Conservation (phyloP, 768 basidiomycete species). For the Cyathus striatus region DNA sequence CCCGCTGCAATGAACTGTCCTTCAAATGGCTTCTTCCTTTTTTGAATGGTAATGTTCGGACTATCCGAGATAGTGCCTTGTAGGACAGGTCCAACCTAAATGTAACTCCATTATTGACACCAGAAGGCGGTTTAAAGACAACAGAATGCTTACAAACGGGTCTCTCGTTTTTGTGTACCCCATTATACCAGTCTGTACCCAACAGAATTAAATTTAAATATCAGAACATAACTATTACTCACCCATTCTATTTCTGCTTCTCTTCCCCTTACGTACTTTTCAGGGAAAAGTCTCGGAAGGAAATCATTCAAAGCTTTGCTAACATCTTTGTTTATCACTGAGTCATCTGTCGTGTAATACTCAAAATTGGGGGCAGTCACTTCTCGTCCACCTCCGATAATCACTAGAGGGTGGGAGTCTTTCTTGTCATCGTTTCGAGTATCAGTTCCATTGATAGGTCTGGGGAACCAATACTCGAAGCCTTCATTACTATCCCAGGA, state of each 20-base stretch:
- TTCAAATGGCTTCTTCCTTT: conserved; percentile 20
- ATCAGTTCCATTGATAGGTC: conserved; percentile 30
- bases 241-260: conserved; percentile 84
- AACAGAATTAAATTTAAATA: neutral
- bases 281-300: conserved; percentile 53
- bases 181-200: conserved; percentile 75
- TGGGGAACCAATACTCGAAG: conserved; percentile 82
- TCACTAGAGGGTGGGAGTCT: conserved; percentile 46
- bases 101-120: neutral
- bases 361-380: conserved; percentile 38
- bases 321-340: conserved; percentile 39
- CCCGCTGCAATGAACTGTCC: conserved; percentile 75
- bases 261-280: conserved; percentile 37
- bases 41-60: conserved; percentile 6
- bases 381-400: conserved; percentile 69
- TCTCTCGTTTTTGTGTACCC: conserved; percentile 57
- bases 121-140: neutral
- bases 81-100: conserved; percentile 60
- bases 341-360: conserved; percentile 53
- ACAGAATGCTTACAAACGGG: conserved; percentile 59
- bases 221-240: conserved; percentile 11
- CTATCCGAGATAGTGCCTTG: conserved; percentile 14
- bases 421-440: conserved; percentile 3
- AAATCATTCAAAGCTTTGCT: conserved; percentile 51
- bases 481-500: conserved; percentile 49